Evolutionary conservation across 257 asterid species (phyloP).

Genomic region (Solanum appendiculatum): DNA sequence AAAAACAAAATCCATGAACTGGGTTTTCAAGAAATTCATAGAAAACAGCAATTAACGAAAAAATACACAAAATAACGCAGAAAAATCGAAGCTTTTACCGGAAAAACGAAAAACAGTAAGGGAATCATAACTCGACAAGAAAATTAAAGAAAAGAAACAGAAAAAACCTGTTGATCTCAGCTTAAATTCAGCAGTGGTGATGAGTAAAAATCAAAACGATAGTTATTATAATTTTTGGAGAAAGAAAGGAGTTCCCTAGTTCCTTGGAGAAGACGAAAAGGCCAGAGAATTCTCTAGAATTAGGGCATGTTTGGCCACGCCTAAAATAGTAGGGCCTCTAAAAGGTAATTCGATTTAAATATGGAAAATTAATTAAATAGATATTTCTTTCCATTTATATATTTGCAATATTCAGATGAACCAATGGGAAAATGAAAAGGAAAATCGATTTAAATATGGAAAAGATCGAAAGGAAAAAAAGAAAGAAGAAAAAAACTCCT

Average conservation of each 20-base stretch:
- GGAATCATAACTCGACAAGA: neutral
- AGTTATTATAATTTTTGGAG: neutral
- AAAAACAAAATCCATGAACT: neutral
- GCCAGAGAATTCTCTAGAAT: slow-evolving; percentile 17
- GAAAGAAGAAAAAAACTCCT: fast-evolving
- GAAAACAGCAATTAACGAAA: neutral
- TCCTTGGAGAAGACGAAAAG: slow-evolving; percentile 35
- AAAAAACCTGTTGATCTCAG: slow-evolving; percentile 14
- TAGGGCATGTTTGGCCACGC: slow-evolving; percentile 17
- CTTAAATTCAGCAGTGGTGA: slow-evolving; percentile 5
- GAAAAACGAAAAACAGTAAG: neutral
- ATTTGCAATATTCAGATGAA: neutral
- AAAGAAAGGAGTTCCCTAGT: slow-evolving; percentile 9
- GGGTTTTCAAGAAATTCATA: neutral
- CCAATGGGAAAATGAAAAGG: neutral
- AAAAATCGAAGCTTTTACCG: neutral
- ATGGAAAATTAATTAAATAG: neutral
- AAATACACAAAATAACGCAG: neutral
- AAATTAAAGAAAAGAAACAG: neutral
- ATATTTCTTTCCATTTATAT: neutral
- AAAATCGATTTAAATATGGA: neutral
- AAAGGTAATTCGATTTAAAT: neutral
- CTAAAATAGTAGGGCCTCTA: neutral
- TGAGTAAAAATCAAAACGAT: neutral
- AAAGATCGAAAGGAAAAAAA: neutral